phyloP scores from a whole-genome alignment of 208 protist genomes.

The Leishmania tropica region DNA sequence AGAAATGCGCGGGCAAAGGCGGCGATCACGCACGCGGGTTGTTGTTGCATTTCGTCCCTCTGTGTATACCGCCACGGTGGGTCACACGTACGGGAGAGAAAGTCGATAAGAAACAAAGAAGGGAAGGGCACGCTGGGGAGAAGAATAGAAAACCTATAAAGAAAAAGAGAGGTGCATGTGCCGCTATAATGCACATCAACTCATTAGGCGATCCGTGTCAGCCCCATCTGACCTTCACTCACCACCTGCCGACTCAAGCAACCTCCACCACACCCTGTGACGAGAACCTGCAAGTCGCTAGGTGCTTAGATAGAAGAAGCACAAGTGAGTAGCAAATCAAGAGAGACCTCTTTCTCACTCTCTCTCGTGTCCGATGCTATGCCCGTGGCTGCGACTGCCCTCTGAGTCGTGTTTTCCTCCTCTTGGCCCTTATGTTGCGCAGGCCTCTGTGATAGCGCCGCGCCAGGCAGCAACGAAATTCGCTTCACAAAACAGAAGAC shows the following conservation, averaged over 20 bases:
- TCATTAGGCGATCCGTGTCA: background rate
- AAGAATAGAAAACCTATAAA: slow-evolving; percentile 8
- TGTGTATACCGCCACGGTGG: background rate
- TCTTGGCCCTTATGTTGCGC: background rate
- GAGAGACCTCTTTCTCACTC: background rate
- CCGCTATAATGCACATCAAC: background rate
- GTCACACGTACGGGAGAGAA: background rate
- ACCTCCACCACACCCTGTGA: background rate
- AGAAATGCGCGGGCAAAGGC: background rate
- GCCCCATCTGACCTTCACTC: background rate
- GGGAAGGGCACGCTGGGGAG: background rate
- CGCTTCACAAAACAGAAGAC: background rate
- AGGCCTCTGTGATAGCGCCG: background rate
- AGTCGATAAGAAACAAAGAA: background rate
- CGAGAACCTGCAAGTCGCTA: background rate
- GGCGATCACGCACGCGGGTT: background rate
- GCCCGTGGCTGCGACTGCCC: background rate
- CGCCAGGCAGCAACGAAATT: background rate
- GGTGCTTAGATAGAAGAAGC: background rate
- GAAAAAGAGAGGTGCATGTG: background rate
- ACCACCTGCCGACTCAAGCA: background rate
- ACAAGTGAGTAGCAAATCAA: background rate
- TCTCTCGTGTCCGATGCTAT: background rate
- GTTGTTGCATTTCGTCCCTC: background rate
- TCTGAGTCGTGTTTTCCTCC: background rate